Conservation (phyloP, 768 basidiomycete species). For the Xerocomus potaroensis region DNA sequence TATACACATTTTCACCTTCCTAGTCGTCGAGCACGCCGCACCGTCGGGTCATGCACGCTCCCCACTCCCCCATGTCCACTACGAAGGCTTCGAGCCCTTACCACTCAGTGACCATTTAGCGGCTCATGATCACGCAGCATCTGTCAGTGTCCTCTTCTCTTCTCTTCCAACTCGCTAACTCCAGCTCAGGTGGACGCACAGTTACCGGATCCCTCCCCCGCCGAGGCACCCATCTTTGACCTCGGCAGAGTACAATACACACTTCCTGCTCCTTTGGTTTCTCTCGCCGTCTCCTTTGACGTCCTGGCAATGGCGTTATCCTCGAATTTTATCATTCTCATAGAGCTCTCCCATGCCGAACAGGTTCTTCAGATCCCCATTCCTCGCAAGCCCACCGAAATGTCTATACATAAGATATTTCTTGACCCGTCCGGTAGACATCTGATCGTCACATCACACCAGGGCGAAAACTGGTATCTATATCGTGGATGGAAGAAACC, state of each 20-base stretch:
- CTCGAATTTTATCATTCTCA: constrained; percentile 76
- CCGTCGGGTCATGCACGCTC: constrained; percentile 39
- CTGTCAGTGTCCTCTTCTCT: constrained; percentile 7
- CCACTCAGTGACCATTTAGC: constrained; percentile 49
- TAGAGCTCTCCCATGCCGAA: constrained; percentile 85
- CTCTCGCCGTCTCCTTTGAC: constrained; percentile 82
- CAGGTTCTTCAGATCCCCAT: constrained; percentile 80
- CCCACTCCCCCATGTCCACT: constrained; percentile 59
- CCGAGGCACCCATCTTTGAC: constrained; percentile 64
- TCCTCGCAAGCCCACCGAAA: constrained; percentile 68
- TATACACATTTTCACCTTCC: neutral
- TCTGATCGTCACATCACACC: constrained; percentile 76
- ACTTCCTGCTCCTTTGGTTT: constrained; percentile 78
- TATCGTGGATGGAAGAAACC: constrained; percentile 81
- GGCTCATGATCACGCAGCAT: constrained; percentile 36
- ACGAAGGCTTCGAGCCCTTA: constrained; percentile 85
- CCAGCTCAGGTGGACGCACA: constrained; percentile 28
- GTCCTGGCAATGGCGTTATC: constrained; percentile 79
- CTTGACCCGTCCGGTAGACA: constrained; percentile 93
- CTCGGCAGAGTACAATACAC: constrained; percentile 87
- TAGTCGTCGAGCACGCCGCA: constrained; percentile 85
- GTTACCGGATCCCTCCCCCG: constrained; percentile 29
- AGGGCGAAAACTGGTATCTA: constrained; percentile 94
- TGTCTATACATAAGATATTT: constrained; percentile 79
- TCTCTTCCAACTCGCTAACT: constrained; percentile 6